Conservation (phyloP, 305 asterid species). For the Withania somnifera region DNA sequence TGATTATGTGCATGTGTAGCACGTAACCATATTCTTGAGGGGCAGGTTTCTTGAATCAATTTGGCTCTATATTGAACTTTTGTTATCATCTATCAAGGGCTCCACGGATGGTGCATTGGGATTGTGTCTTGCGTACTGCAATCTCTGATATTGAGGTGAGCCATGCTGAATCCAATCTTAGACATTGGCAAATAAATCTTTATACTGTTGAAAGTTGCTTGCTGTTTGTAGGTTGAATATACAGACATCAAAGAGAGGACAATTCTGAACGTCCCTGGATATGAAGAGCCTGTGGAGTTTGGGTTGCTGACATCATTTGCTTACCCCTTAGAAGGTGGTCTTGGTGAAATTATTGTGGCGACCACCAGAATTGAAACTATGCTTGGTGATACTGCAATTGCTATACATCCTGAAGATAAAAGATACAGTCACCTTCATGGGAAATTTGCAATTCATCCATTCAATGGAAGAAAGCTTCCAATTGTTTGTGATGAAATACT, state of each 20-base stretch:
- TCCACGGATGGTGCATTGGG: constrained; percentile 93
- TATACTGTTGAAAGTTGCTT: constrained; percentile 12
- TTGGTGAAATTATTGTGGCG: constrained; percentile 91
- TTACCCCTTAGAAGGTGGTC: constrained; percentile 73
- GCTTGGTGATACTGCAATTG: constrained; percentile 97
- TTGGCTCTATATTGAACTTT: not conserved
- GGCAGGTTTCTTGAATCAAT: not conserved
- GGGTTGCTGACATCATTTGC: constrained; percentile 95
- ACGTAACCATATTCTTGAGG: constrained; percentile 4
- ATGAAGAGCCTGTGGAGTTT: constrained; percentile 66
- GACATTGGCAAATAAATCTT: not conserved
- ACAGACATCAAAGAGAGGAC: constrained; percentile 74
- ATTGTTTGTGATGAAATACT: constrained; percentile 79
- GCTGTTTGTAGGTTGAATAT: constrained; percentile 57
- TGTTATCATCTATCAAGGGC: constrained; percentile 38
- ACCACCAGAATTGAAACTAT: constrained; percentile 93
- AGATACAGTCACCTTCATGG: constrained; percentile 79
- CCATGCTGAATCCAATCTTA: not conserved
- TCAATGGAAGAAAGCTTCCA: constrained; percentile 75
- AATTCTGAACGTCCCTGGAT: constrained; percentile 57
- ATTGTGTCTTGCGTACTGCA: constrained; percentile 79
- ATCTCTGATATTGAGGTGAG: constrained; percentile 93
- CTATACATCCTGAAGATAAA: constrained; percentile 79
- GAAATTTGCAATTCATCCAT: constrained; percentile 78
- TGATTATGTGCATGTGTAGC: not conserved